These are phyloP conservation scores for Blastocystis sp. DNA, from an alignment of 352 stramenopile species.

Conservation along the genomic window DNA sequence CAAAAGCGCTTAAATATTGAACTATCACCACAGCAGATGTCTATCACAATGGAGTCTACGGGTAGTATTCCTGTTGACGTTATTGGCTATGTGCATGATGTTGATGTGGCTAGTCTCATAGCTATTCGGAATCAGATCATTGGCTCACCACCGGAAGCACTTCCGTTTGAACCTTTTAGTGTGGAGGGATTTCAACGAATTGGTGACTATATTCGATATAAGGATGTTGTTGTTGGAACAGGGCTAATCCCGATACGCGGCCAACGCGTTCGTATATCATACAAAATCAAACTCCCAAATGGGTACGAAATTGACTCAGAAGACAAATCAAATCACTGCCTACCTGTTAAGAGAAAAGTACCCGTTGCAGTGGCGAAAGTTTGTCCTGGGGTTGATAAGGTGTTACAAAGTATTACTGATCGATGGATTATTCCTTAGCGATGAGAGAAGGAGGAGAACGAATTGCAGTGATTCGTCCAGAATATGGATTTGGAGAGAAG, in stretches of 20 bases:
- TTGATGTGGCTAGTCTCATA: slow-evolving; percentile 22
- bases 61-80: not conserved
- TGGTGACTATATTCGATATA: slow-evolving; percentile 48
- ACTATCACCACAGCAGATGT: not conserved
- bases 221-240: not conserved
- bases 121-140: not conserved
- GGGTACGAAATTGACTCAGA: not conserved
- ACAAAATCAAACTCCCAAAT: not conserved
- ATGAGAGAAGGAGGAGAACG: slow-evolving; percentile 56
- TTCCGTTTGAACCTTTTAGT: slow-evolving; percentile 43
- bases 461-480: slow-evolving; percentile 43
- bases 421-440: not conserved
- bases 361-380: not conserved
- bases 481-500: slow-evolving; percentile 27
- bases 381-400: slow-evolving; percentile 32
- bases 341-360: slow-evolving; percentile 13
- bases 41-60: not conserved
- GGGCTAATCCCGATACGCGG: not conserved
- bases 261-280: not conserved
- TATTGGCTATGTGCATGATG: slow-evolving; percentile 33
- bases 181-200: not conserved
- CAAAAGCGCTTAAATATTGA: not conserved
- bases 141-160: not conserved
- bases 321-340: not conserved
- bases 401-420: not conserved